phyloP scores from a whole-genome alignment of 1,139 yeast genomes.

The Taiozyma sp. region DNA sequence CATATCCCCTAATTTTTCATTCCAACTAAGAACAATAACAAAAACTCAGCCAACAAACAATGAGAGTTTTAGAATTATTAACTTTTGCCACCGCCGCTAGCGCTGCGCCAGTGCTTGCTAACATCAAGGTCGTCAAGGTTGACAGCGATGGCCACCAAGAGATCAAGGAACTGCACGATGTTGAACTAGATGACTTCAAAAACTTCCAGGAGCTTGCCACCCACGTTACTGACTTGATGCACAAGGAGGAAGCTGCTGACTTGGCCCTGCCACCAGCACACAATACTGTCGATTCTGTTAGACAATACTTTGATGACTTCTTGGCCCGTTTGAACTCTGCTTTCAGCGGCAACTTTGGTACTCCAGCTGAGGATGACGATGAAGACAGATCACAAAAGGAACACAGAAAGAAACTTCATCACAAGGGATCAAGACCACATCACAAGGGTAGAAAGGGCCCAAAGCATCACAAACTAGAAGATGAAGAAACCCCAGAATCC shows the following conservation, averaged over 20 bases:
- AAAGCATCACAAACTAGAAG: too few relatives aligned
- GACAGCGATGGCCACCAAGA: slow-evolving; percentile 6
- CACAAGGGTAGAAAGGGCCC: too few relatives aligned
- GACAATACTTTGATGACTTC: not conserved
- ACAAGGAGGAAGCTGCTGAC: not conserved
- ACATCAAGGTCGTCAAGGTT: slow-evolving; percentile 4
- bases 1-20: too few relatives aligned
- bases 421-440: not conserved
- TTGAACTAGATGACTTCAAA: slow-evolving; percentile 7
- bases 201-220: slow-evolving; percentile 5
- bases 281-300: not conserved
- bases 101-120: slow-evolving; percentile 15
- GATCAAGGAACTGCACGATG: slow-evolving; percentile 2
- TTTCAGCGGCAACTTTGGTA: not conserved
- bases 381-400: not conserved
- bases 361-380: not conserved
- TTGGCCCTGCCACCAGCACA: not conserved
- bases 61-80: slow-evolving; percentile 17
- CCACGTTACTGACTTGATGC: not conserved
- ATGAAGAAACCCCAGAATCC: too few relatives aligned
- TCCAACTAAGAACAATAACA: not conserved
- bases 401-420: not conserved
- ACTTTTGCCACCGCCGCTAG: slow-evolving; percentile 15
- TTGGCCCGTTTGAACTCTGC: not conserved
- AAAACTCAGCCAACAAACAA: slow-evolving; percentile 6